Evolutionary conservation across 2,329 filamentous ascomycete species (phyloP).

Genomic region (Albifimbria verrucaria): DNA sequence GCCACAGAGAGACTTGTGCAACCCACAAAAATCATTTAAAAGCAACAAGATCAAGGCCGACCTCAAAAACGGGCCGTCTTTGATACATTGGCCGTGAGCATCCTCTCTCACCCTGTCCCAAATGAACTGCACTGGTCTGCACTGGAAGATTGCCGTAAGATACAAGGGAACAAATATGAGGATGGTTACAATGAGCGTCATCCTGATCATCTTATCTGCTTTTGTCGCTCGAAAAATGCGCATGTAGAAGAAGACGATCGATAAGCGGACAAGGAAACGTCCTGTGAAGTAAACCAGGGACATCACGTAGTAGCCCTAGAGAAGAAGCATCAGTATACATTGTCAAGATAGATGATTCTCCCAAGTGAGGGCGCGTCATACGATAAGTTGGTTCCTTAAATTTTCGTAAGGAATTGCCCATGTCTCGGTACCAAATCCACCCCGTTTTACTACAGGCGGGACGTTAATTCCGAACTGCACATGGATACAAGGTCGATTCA

Average conservation of each 20-base stretch:
- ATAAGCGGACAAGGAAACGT: background rate
- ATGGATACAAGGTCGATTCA: no score
- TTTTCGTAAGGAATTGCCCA: no score
- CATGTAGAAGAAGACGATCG: background rate
- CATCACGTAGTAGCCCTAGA: background rate
- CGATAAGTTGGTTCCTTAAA: no score
- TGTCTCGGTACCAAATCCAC: no score
- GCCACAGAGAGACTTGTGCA: background rate
- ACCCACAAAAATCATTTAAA: background rate
- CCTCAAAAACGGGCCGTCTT: background rate
- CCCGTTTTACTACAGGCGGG: no score
- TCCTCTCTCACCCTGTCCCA: background rate
- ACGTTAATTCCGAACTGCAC: no score
- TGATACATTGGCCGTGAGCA: background rate
- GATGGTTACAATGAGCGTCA: background rate
- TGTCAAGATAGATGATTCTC: no score
- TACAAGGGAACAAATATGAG: background rate
- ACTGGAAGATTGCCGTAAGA: background rate
- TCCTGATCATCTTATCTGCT: background rate
- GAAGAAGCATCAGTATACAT: background rate
- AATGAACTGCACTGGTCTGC: background rate
- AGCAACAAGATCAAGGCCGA: background rate
- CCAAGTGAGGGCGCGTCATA: no score
- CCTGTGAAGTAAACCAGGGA: background rate
- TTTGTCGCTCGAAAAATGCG: background rate